A percentile compares a stretch with the other conserved stretches of the same genome.
phyloP scores from a whole-genome alignment of 1,284 basidiomycete species.

The Phellopilus nigrolimitatus region DNA sequence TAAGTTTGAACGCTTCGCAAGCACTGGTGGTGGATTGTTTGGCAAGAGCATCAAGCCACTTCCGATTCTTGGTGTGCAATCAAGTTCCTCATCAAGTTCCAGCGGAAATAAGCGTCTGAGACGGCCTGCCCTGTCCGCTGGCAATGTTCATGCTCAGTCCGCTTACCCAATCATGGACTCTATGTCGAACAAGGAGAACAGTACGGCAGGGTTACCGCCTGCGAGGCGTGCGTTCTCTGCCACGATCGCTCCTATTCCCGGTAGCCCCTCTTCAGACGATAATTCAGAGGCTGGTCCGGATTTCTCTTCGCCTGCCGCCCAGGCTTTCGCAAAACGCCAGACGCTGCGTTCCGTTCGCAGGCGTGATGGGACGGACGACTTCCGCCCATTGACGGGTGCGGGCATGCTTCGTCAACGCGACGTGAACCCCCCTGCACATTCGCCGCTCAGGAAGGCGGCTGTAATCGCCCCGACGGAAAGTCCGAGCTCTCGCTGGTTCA shows the following conservation, averaged over 20 bases:
- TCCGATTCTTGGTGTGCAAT: slow-evolving; percentile 3
- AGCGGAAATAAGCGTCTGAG: slow-evolving; percentile 53
- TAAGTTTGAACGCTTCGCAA: slow-evolving; percentile 58
- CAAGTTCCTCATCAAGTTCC: slow-evolving; percentile 35
- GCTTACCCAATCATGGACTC: slow-evolving; percentile 27
- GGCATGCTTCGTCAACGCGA: slow-evolving; percentile 43
- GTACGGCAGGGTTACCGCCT: slow-evolving; percentile 36
- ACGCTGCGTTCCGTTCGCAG: slow-evolving; percentile 67
- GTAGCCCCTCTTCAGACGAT: slow-evolving; percentile 50
- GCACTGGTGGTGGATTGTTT: slow-evolving; percentile 34
- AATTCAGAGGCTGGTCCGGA: slow-evolving; percentile 54
- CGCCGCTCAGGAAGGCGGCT: slow-evolving; percentile 16
- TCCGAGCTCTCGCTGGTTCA: slow-evolving; percentile 50
- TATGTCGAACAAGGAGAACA: slow-evolving; percentile 24
- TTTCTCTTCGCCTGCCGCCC: slow-evolving; percentile 65
- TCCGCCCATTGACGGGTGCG: slow-evolving; percentile 61
- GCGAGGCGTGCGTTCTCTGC: slow-evolving; percentile 72
- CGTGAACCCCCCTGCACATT: slow-evolving; percentile 28
- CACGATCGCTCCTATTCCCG: slow-evolving; percentile 45
- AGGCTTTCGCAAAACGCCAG: slow-evolving; percentile 70
- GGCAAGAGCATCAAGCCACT: slow-evolving; percentile 50
- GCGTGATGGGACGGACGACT: slow-evolving; percentile 75
- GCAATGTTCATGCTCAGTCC: slow-evolving; percentile 38
- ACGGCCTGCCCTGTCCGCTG: slow-evolving; percentile 63
- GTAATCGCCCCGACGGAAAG: slow-evolving; percentile 34